phyloP scores from a whole-genome alignment of 179 eudicot genomes.

The Spergularia azorica region DNA sequence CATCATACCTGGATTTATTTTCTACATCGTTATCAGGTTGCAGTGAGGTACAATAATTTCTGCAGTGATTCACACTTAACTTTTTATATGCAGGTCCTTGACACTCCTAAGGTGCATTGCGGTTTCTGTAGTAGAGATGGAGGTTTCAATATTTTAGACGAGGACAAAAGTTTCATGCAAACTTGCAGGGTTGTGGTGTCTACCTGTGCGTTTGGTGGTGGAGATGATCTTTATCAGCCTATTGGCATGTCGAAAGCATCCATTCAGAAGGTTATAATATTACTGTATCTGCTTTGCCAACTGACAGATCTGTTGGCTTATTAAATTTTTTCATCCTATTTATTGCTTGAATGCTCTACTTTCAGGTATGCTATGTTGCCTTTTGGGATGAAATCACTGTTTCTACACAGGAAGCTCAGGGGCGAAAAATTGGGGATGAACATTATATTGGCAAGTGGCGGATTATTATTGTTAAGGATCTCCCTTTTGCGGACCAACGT shows the following conservation, averaged over 20 bases:
- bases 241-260: slow-evolving; percentile 91
- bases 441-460: slow-evolving; percentile 88
- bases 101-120: slow-evolving; percentile 67
- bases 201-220: slow-evolving; percentile 99
- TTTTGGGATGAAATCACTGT: slow-evolving; percentile 97
- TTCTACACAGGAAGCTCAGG: slow-evolving; percentile 68
- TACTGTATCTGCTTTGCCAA: too few species aligned
- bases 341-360: slow-evolving; percentile 16
- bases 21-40: background rate
- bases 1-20: background rate
- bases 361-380: slow-evolving; percentile 96
- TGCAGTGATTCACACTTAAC: background rate
- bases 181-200: slow-evolving; percentile 88
- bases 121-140: slow-evolving; percentile 88
- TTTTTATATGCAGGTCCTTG: slow-evolving; percentile 50
- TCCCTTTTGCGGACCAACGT: slow-evolving; percentile 87
- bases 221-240: slow-evolving; percentile 97
- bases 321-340: slow-evolving; percentile 2
- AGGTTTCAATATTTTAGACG: slow-evolving; percentile 80
- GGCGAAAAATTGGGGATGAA: slow-evolving; percentile 57
- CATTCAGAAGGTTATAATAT: slow-evolving; percentile 57
- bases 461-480: slow-evolving; percentile 68
- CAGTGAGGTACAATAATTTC: background rate
- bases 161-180: slow-evolving; percentile 71
- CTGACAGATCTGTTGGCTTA: slow-evolving; percentile 1